phyloP scores from a whole-genome alignment of 345 rosid genomes.

The Populus deltoides region DNA sequence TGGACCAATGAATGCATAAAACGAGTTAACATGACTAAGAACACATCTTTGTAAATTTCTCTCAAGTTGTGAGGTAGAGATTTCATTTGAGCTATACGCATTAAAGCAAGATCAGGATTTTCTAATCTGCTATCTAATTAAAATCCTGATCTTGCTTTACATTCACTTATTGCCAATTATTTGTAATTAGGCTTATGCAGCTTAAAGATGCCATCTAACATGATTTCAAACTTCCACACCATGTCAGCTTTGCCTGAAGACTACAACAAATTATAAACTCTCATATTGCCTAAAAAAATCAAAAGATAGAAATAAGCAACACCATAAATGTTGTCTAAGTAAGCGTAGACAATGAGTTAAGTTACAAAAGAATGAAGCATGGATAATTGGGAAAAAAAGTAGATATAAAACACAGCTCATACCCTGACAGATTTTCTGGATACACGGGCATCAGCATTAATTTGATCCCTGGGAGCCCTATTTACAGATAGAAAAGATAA shows the following conservation, averaged over 20 bases:
- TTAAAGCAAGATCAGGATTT: not conserved
- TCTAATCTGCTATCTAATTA: not conserved
- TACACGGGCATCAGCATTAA: conserved; percentile 23
- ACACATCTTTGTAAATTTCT: not conserved
- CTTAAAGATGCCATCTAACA: not conserved
- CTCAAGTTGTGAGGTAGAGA: not conserved
- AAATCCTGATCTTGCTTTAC: too few relatives aligned
- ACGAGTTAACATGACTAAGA: conserved; percentile 4
- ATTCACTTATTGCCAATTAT: too few relatives aligned
- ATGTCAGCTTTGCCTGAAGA: not conserved
- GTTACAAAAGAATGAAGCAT: not conserved
- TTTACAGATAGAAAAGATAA: conserved; percentile 16
- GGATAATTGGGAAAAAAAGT: not conserved
- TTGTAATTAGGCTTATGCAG: not conserved
- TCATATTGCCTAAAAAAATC: not conserved
- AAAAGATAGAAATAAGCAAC: not conserved
- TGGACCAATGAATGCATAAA: conserved; percentile 23
- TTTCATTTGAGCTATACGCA: not conserved
- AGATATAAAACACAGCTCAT: conserved; percentile 12
- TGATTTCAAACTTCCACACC: not conserved
- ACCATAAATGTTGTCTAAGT: not conserved
- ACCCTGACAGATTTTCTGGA: conserved; percentile 54
- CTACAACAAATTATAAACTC: not conserved
- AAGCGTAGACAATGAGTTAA: too few relatives aligned
- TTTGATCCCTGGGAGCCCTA: conserved; percentile 44